Percentiles rank a stretch among this genome's conserved stretches.
phyloP scores from a whole-genome alignment of 2,329 filamentous ascomycete species.

The Incumbomyces delicatus region DNA sequence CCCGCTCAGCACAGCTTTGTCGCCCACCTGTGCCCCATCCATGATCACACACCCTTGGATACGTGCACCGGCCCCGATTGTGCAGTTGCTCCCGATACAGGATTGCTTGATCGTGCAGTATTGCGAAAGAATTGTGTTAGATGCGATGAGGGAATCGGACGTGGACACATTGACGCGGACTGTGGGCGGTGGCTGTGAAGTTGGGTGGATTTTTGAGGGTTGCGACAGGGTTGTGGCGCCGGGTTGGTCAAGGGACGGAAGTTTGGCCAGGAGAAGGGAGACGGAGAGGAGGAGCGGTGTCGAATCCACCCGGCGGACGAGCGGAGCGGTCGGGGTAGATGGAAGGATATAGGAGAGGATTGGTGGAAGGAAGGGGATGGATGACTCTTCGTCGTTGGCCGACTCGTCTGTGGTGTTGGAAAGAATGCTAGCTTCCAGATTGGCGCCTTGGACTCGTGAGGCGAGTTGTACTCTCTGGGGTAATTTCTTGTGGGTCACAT shows the following conservation, averaged over 20 bases:
- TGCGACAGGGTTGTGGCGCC: slow-evolving; percentile 66
- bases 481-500: slow-evolving; percentile 9
- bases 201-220: slow-evolving; percentile 68
- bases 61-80: slow-evolving; percentile 76
- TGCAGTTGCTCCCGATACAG: slow-evolving; percentile 78
- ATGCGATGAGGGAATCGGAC: slow-evolving; percentile 70
- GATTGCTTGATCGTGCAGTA: slow-evolving; percentile 87
- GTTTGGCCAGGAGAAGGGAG: slow-evolving; percentile 77
- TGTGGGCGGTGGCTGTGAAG: slow-evolving; percentile 62
- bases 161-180: slow-evolving; percentile 68
- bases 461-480: slow-evolving; percentile 21
- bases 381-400: slow-evolving; percentile 11
- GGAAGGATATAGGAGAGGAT: slow-evolving; percentile 47
- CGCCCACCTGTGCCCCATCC: slow-evolving; percentile 80
- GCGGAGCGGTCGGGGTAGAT: slow-evolving; percentile 42
- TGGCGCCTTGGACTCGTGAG: slow-evolving; percentile 22
- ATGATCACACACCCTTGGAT: slow-evolving; percentile 82
- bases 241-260: slow-evolving; percentile 51
- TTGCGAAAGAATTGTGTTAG: slow-evolving; percentile 81
- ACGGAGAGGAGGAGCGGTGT: slow-evolving; percentile 69
- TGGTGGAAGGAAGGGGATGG: slow-evolving; percentile 15
- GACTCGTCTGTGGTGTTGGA: slow-evolving; percentile 5
- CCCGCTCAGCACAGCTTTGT: slow-evolving; percentile 72
- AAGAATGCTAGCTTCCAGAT: slow-evolving; percentile 15
- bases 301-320: slow-evolving; percentile 83